phyloP scores from a whole-genome alignment of 192 early-diverging fungal genomes.

The Backusella mclennaniae region DNA sequence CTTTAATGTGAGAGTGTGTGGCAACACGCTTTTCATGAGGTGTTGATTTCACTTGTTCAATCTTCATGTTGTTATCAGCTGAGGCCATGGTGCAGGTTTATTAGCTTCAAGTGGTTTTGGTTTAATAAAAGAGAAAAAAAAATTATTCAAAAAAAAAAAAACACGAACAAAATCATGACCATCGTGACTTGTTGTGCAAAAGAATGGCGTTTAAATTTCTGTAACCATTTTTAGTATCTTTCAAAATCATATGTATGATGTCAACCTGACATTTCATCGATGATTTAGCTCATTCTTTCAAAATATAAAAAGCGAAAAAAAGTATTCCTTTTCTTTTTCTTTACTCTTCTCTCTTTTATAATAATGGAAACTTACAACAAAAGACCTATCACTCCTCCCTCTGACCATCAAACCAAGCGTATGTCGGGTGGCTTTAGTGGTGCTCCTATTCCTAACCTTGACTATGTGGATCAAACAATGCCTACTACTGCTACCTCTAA shows the following conservation, averaged over 20 bases:
- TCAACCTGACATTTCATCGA: background rate
- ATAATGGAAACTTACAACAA: background rate
- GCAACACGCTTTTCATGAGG: slow-evolving; percentile 93
- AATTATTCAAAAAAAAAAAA: background rate
- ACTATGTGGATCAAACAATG: background rate
- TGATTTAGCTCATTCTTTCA: background rate
- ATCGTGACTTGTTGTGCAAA: background rate
- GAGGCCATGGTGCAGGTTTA: background rate
- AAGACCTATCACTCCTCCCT: slow-evolving; percentile 11
- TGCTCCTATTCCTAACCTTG: background rate
- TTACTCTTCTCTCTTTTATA: background rate
- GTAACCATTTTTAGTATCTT: background rate
- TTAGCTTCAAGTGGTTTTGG: background rate
- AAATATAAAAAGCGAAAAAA: background rate
- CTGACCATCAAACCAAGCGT: background rate
- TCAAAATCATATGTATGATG: background rate
- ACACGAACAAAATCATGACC: slow-evolving; percentile 12
- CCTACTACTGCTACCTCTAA: background rate
- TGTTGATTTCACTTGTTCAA: slow-evolving; percentile 89
- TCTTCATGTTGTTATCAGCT: slow-evolving; percentile 65
- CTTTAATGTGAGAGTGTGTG: slow-evolving; percentile 97
- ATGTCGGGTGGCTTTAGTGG: background rate
- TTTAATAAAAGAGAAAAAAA: slow-evolving; percentile 1
- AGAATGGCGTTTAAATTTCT: background rate
- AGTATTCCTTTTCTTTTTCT: background rate